Conservation (phyloP, 345 rosid species). For the Euphorbia lathyris region DNA sequence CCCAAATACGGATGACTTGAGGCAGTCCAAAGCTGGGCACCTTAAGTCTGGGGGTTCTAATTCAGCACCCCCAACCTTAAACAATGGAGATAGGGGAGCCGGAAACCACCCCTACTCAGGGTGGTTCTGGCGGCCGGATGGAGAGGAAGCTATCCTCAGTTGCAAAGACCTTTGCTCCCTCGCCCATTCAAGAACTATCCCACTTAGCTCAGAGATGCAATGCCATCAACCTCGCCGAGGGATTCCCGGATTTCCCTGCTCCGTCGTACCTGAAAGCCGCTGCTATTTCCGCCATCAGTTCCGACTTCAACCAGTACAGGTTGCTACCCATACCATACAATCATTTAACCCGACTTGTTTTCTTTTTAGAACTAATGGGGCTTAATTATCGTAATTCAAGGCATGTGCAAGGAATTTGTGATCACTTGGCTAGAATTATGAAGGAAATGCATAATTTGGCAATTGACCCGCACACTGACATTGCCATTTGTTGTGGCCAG, state of each 20-base stretch:
- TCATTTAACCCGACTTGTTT: background rate
- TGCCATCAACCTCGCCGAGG: constrained; percentile 62
- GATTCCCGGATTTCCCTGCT: constrained; percentile 66
- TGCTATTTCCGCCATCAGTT: constrained; percentile 55
- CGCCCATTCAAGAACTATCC: constrained; percentile 54
- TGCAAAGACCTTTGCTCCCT: constrained; percentile 44
- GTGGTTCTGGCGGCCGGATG: too few species aligned
- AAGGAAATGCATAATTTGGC: constrained; percentile 40
- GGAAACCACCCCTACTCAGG: too few species aligned
- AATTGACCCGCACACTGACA: constrained; percentile 48
- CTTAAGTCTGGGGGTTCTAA: too few species aligned
- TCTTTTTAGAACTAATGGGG: background rate
- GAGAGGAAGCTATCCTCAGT: constrained; percentile 43
- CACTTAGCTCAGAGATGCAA: constrained; percentile 47
- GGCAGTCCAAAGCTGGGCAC: too few species aligned
- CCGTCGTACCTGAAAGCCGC: constrained; percentile 43
- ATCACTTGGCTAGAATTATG: constrained; percentile 33
- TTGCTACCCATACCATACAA: background rate
- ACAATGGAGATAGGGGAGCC: too few species aligned
- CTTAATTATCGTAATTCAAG: constrained; percentile 20
- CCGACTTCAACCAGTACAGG: constrained; percentile 66
- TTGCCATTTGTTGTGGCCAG: constrained; percentile 63
- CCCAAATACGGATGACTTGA: too few species aligned
- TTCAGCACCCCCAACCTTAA: too few species aligned
- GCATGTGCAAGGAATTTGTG: constrained; percentile 68